Percentiles rank a stretch among this genome's conserved stretches.
Evolutionary conservation across 345 rosid genomes (phyloP).

Genomic region (Lumnitzera racemosa): DNA sequence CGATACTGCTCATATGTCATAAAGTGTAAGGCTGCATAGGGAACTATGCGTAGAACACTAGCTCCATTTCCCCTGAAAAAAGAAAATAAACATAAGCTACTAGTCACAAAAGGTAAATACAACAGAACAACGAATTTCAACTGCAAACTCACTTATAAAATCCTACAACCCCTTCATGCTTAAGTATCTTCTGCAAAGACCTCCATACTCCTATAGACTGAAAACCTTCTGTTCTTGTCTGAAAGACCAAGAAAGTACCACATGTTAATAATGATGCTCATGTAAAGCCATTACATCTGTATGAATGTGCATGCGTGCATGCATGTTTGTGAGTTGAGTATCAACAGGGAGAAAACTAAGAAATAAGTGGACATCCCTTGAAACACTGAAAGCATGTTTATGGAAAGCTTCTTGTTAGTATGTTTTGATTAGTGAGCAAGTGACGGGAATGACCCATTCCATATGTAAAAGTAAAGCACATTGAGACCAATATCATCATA

Average conservation of each 20-base stretch:
- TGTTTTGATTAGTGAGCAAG: too few species aligned
- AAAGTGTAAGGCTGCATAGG: conserved; percentile 94
- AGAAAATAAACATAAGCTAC: conserved; percentile 8
- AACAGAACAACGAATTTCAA: conserved; percentile 1
- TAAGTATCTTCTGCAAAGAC: conserved; percentile 63
- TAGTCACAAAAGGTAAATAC: conserved; percentile 6
- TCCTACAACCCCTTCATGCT: conserved; percentile 78
- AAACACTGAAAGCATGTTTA: too few species aligned
- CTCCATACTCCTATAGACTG: conserved; percentile 67
- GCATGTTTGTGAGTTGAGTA: too few species aligned
- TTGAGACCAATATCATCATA: too few species aligned
- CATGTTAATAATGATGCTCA: neutral
- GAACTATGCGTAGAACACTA: conserved; percentile 87
- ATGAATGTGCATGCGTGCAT: neutral
- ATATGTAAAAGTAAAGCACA: too few species aligned
- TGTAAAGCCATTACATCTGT: neutral
- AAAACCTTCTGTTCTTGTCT: conserved; percentile 87
- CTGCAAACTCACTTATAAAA: conserved; percentile 61
- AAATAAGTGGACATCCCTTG: too few species aligned
- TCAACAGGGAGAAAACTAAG: too few species aligned
- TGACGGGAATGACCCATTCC: too few species aligned
- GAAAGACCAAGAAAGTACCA: conserved; percentile 3
- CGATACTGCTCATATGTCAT: conserved; percentile 95
- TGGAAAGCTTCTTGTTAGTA: too few species aligned
- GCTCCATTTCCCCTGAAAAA: conserved; percentile 86